A percentile compares a stretch with the other conserved stretches of the same genome.
Evolutionary conservation across 2,329 filamentous ascomycete species (phyloP).

Genomic region (Hypomyces rosellus): DNA sequence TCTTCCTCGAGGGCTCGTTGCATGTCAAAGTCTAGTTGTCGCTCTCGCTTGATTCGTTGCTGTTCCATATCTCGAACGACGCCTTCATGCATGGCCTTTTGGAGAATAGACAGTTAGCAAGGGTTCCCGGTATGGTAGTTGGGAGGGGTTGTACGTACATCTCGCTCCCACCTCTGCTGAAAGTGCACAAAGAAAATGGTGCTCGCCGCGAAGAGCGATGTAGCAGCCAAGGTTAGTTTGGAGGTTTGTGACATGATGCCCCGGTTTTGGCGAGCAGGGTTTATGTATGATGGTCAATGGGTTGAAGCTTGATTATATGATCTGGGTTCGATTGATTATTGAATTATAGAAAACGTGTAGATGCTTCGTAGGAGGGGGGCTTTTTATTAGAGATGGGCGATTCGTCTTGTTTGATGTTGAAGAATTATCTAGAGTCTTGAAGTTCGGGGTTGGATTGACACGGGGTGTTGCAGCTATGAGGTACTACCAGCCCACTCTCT

Average conservation of each 20-base stretch:
- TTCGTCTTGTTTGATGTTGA: no score
- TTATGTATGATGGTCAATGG: no score
- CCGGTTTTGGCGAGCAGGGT: no score
- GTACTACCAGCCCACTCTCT: not conserved
- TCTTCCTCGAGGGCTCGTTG: slow-evolving; percentile 79
- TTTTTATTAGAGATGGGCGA: not conserved
- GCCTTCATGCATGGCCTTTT: slow-evolving; percentile 87
- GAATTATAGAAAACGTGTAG: not conserved
- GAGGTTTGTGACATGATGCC: slow-evolving; percentile 77
- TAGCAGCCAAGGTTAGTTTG: slow-evolving; percentile 75
- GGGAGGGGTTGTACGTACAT: slow-evolving; percentile 46
- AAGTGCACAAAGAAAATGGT: slow-evolving; percentile 86
- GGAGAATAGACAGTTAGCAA: not conserved
- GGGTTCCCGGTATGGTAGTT: not conserved
- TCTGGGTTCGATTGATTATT: no score
- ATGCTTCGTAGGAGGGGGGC: not conserved
- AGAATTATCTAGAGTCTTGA: not conserved
- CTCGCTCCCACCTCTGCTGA: slow-evolving; percentile 76
- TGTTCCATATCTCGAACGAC: slow-evolving; percentile 94
- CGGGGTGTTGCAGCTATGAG: not conserved
- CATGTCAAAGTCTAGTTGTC: slow-evolving; percentile 91
- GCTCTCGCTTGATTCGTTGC: slow-evolving; percentile 81
- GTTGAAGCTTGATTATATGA: no score
- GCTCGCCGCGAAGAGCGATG: slow-evolving; percentile 65
- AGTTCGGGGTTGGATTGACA: not conserved